Base-by-base conservation (phyloP, 2,329 filamentous ascomycete species). In the Diaporthe aspalathi region DNA sequence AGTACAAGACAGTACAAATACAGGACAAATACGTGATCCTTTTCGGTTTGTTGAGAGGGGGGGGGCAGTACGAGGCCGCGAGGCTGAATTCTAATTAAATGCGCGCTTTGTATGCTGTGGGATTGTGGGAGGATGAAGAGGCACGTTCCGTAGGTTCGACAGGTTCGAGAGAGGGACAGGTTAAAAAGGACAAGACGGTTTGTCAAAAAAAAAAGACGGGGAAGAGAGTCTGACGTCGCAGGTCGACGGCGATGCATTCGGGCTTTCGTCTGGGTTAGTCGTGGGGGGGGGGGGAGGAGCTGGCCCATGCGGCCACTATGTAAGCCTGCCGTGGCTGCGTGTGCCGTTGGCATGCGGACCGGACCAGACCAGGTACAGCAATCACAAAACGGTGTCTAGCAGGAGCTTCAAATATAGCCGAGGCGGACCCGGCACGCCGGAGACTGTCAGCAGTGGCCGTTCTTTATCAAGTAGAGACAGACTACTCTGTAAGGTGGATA, bases 31-130 rank as follows among this genome's bases (percentile, higher is more conserved):
- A 65, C 60, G 49, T 43, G 5, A 32, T 8, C 32, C 32, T 32
- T 32, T 32, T 32, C 14, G n/a, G n/a, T 49, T 17, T 49, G 60
- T 49, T 12, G 60, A 65, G 45, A 38, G 29, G 12, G n/a, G 29
- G 29, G 14, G n/a, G 29, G n/a, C 16, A 38, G 16, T 24, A 22
- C 8, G 27, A 9, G 38, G 27, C 60, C 45, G 60, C 45, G 29
- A 50, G 60, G 45, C 60, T 63, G n/a, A 29, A 38, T 35, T 65
- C 60, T 65, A 65, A n/a, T 65, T 65, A 65, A 22, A 65, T 38
- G 60, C 29, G 43, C 11, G 29, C 60, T 50, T 38, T 50, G 60
- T 65, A 65, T 65, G 60, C 60, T 50, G 60, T 29, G 45, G 45
- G 29, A 20, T 12, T 11, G 60, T 24, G 57, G 40, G 32, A 47